Percentiles rank a stretch among this genome's conserved stretches.
Conservation (phyloP, 768 basidiomycete genomes). For the Boletales sp. region DNA sequence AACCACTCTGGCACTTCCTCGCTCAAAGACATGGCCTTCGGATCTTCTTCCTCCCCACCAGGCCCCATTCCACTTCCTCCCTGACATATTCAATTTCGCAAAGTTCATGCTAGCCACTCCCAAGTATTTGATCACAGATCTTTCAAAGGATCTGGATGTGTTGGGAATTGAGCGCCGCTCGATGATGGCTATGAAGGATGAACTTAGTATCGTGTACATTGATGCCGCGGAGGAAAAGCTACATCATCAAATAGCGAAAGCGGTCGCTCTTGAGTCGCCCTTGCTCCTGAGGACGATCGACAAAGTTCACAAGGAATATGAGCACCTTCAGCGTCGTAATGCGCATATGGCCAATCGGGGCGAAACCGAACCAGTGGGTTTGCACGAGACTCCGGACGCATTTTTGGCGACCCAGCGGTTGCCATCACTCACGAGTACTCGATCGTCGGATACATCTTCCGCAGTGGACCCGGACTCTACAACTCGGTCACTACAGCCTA, state of each 20-base stretch:
- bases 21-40: constrained; percentile 91
- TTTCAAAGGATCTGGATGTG: constrained; percentile 69
- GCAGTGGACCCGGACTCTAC: constrained; percentile 5
- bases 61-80: constrained; percentile 94
- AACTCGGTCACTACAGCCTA: constrained; percentile 5
- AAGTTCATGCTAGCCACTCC: constrained; percentile 98
- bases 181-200: constrained; percentile 66
- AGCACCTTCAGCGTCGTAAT: constrained; percentile 48
- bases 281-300: constrained; percentile 62
- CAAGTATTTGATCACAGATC: constrained; percentile 70
- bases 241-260: constrained; percentile 75
- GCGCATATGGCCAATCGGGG: constrained; percentile 11
- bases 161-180: constrained; percentile 66
- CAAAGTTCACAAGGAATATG: constrained; percentile 54
- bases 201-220: constrained; percentile 75
- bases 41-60: constrained; percentile 88
- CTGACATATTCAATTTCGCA: constrained; percentile 81
- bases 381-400: constrained; percentile 53
- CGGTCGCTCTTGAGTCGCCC: constrained; percentile 68
- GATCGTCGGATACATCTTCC: background rate
- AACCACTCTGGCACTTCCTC: constrained; percentile 90
- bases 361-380: constrained; percentile 10
- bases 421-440: constrained; percentile 11
- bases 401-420: constrained; percentile 46
- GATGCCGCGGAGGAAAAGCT: constrained; percentile 76